phyloP scores from a whole-genome alignment of 345 rosid genomes.

The Diplotaxis tenuifolia region DNA sequence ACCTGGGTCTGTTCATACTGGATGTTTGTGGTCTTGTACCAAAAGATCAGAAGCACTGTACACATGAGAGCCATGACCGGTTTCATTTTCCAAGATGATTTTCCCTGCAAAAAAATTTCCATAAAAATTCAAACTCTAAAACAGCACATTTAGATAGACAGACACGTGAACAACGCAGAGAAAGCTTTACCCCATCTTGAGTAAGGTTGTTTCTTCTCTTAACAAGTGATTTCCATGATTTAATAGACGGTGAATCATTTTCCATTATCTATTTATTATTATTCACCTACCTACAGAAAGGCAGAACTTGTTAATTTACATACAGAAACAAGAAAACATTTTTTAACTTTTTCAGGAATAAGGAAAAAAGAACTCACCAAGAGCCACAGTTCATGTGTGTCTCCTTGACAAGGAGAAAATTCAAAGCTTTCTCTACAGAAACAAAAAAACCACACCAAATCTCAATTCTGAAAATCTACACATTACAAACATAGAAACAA shows the following conservation, averaged over 20 bases:
- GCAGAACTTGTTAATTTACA: too few relatives aligned
- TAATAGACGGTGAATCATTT: constrained; percentile 47
- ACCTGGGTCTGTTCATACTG: constrained; percentile 87
- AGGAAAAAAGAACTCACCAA: too few relatives aligned
- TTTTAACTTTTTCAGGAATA: too few relatives aligned
- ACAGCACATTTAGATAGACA: too few relatives aligned
- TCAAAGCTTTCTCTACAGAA: too few relatives aligned
- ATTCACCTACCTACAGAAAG: too few relatives aligned
- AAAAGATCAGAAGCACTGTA: constrained; percentile 69
- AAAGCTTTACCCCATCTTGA: constrained; percentile 75
- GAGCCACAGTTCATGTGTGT: constrained; percentile 19
- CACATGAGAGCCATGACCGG: constrained; percentile 69
- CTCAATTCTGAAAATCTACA: constrained; percentile 20
- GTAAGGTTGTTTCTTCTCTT: constrained; percentile 54
- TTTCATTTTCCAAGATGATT: constrained; percentile 69
- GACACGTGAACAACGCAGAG: too few relatives aligned
- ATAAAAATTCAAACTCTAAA: too few relatives aligned
- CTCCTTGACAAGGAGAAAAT: background rate
- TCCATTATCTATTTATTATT: constrained; percentile 39
- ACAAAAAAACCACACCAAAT: constrained; percentile 20
- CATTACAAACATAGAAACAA: background rate
- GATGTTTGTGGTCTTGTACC: constrained; percentile 74
- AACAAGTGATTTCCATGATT: constrained; percentile 62
- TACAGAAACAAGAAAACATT: too few relatives aligned
- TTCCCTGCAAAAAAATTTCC: too few relatives aligned